These are phyloP conservation scores for Aureobasidium uvarum DNA, from an alignment of 2,329 filamentous ascomycete species.

Conservation along the genomic window DNA sequence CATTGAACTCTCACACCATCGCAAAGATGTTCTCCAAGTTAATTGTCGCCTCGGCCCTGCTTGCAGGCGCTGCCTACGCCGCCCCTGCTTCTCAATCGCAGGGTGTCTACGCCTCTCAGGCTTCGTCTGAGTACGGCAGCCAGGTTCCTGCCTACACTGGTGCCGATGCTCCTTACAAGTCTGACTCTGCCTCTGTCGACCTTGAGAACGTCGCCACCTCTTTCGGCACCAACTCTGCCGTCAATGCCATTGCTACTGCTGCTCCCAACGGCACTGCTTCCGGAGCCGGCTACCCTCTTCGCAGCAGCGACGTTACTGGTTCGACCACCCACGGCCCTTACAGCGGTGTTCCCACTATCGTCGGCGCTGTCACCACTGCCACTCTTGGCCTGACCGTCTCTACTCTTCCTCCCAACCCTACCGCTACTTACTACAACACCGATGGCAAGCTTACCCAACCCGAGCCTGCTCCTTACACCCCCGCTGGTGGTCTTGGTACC, in stretches of 20 bases:
- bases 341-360: conserved; percentile 64
- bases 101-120: conserved; percentile 16
- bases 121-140: conserved; percentile 26
- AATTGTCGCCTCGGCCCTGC: conserved; percentile 29
- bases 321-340: conserved; percentile 68
- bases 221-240: conserved; percentile 47
- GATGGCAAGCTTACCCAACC: conserved; percentile 67
- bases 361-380: conserved; percentile 63
- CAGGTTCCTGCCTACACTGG: conserved; percentile 45
- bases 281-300: conserved; percentile 45
- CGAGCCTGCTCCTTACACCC: conserved; percentile 69
- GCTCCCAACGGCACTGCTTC: conserved; percentile 35
- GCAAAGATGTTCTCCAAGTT: conserved; percentile 32
- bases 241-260: conserved; percentile 41
- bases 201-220: conserved; percentile 41
- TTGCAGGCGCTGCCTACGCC: conserved; percentile 36
- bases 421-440: conserved; percentile 67
- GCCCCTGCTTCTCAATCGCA: conserved; percentile 39
- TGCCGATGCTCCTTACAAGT: conserved; percentile 46
- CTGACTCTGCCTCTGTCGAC: conserved; percentile 38
- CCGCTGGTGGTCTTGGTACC: conserved; percentile 68
- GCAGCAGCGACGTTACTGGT: conserved; percentile 54
- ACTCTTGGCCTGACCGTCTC: conserved; percentile 59
- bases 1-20: neutral
- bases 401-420: conserved; percentile 57